Evolutionary conservation across 305 asterid species (phyloP).

Genomic region (Solanum hybrid): DNA sequence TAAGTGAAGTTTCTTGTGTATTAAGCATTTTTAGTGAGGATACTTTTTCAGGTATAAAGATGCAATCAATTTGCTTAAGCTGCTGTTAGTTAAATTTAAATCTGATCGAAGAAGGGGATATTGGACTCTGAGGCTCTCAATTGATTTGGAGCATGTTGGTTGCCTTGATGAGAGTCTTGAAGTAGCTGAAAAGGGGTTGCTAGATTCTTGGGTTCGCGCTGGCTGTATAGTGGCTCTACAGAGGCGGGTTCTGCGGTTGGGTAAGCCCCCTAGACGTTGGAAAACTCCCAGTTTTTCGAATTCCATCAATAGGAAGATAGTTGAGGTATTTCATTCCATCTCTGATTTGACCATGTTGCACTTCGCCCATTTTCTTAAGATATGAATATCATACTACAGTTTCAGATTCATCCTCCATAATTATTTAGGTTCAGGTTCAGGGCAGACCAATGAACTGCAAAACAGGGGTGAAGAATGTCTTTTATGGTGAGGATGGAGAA

Average conservation of each 20-base stretch:
- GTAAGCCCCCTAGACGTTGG: conserved; percentile 99
- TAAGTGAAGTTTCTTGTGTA: background rate
- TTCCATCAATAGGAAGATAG: conserved; percentile 58
- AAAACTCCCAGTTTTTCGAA: conserved; percentile 60
- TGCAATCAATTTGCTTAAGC: conserved; percentile 63
- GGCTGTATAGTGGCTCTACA: conserved; percentile 87
- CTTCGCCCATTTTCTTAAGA: background rate
- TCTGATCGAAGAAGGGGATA: conserved; percentile 89
- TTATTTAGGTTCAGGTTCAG: conserved; percentile 57
- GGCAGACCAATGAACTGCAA: conserved; percentile 76
- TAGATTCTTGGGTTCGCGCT: conserved; percentile 89
- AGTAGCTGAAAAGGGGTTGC: conserved; percentile 74
- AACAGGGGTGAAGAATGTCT: conserved; percentile 68
- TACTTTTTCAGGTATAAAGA: conserved; percentile 52
- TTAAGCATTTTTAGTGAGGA: background rate
- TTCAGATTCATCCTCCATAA: background rate
- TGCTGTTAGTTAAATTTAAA: conserved; percentile 41
- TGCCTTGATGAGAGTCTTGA: conserved; percentile 69
- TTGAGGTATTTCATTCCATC: conserved; percentile 45
- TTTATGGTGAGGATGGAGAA: conserved; percentile 83
- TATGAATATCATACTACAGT: background rate
- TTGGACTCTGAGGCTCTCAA: conserved; percentile 82
- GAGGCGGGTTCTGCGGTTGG: conserved; percentile 69
- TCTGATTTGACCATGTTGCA: background rate
- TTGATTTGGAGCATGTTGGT: conserved; percentile 87